Percentiles rank a stretch among this genome's conserved stretches.
Conservation (phyloP, 2,329 filamentous ascomycete species). For the Malbranchea zuffiana region DNA sequence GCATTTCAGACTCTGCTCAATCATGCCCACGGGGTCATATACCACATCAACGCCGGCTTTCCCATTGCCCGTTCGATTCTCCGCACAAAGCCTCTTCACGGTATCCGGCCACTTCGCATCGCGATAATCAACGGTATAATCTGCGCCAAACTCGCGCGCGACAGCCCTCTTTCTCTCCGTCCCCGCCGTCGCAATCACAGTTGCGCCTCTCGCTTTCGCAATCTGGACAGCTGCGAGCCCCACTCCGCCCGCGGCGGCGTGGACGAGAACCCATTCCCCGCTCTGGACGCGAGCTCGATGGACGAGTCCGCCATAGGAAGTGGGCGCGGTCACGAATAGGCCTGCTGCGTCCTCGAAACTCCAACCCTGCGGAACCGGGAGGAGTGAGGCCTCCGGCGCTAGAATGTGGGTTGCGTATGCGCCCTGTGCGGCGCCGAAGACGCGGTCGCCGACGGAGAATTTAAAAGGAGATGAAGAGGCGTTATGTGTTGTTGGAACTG, state of each 20-base stretch:
- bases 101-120: slow-evolving; percentile 56
- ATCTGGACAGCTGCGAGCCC: slow-evolving; percentile 87
- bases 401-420: slow-evolving; percentile 70
- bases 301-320: slow-evolving; percentile 74
- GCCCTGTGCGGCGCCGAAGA: slow-evolving; percentile 80
- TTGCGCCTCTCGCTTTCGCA: slow-evolving; percentile 83
- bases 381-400: slow-evolving; percentile 54
- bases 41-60: slow-evolving; percentile 73
- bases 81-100: slow-evolving; percentile 56
- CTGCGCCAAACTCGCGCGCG: slow-evolving; percentile 69
- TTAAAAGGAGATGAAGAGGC: slow-evolving; percentile 40
- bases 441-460: slow-evolving; percentile 67
- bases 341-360: slow-evolving; percentile 75
- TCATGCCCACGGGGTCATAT: slow-evolving; percentile 85
- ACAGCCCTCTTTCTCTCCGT: slow-evolving; percentile 68
- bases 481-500: slow-evolving; percentile 50
- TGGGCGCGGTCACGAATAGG: slow-evolving; percentile 83
- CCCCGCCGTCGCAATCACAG: slow-evolving; percentile 84
- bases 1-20: slow-evolving; percentile 81
- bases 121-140: slow-evolving; percentile 69
- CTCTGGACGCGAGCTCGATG: slow-evolving; percentile 62
- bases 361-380: slow-evolving; percentile 71
- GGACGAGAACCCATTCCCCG: slow-evolving; percentile 79
- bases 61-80: slow-evolving; percentile 51
- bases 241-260: slow-evolving; percentile 86